Base-by-base conservation (phyloP, 2,329 filamentous ascomycete species). In the Colletotrichum camelliae region DNA sequence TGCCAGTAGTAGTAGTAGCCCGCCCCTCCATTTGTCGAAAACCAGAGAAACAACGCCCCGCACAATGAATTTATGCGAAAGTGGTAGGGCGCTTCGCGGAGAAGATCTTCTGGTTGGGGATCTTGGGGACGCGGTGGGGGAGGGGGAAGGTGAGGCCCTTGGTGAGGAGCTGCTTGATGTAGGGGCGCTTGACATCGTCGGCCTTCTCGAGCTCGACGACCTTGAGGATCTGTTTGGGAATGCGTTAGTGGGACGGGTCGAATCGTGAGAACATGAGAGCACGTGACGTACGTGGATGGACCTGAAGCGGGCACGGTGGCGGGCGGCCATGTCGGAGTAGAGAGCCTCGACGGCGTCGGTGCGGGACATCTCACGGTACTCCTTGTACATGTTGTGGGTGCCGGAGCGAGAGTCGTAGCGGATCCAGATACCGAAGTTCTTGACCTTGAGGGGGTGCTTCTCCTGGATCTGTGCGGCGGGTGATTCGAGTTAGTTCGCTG, bases 331-430 rank as follows among this genome's bases (percentile, higher is more conserved):
- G 91, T 99, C 97, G 90, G 97, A 95, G 94, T 99, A 99, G 87
- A 99, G 93, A 82, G 96, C 90, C 90, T 98, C 95, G 85, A 98
- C 96, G 81, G 97, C 97, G 82, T 97, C 96, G 85, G 94, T 95
- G 89, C 97, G 93, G 87, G 95, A 96, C 93, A 98, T 95, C 93
- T 98, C 97, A 87, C 97, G 95, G 94, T 98, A 98, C 94, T 99
- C 97, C 94, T 98, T 98, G 95, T 99, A 99, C 97, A 99, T 99
- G 94, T 99, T 99, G 96, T 99, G 97, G 85, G 97, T 99, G 84
- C 97, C 97, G 84, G 97, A 98, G 89, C 97, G 96, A 79, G 97
- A 99, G 91, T 99, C 96, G 92, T 99, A 99, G 87, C 97, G 96
- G 91, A 99, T 94, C 97, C 97, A 99, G 93, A 99, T 94, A 88